Evolutionary conservation across 2,329 filamentous ascomycete species (phyloP).

Genomic region (Monilinia fructicola): DNA sequence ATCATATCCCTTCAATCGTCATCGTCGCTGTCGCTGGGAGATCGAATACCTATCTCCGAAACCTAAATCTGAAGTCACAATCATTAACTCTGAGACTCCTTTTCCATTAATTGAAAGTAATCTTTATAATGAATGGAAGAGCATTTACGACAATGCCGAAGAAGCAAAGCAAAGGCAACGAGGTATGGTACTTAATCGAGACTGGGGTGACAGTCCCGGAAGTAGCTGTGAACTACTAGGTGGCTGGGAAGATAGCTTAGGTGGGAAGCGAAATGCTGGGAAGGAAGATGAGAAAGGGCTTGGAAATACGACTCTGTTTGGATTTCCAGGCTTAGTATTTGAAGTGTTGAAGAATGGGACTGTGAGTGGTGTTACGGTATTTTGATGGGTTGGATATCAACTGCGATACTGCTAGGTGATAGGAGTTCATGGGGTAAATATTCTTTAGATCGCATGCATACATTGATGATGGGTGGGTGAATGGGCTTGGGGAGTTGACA

Average conservation of each 20-base stretch:
- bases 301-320: conserved; percentile 81
- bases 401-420: neutral
- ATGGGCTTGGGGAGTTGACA: neutral
- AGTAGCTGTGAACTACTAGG: conserved; percentile 81
- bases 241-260: conserved; percentile 75
- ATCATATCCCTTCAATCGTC: conserved; percentile 94
- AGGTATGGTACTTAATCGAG: conserved; percentile 87
- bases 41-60: conserved; percentile 56
- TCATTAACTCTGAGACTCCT: conserved; percentile 59
- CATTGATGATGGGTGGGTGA: neutral
- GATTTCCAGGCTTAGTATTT: conserved; percentile 91
- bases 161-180: conserved; percentile 55
- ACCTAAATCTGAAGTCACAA: conserved; percentile 42
- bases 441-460: conserved; percentile 5
- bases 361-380: conserved; percentile 86
- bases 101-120: conserved; percentile 71
- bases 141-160: conserved; percentile 58
- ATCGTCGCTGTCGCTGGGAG: conserved; percentile 85
- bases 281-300: conserved; percentile 55
- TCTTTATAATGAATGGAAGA: conserved; percentile 69
- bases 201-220: conserved; percentile 87
- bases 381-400: conserved; percentile 47
- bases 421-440: conserved; percentile 1
- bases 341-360: conserved; percentile 92
- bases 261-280: conserved; percentile 45